A percentile compares a stretch with the other conserved stretches of the same genome.
Evolutionary conservation across 768 basidiomycete genomes (phyloP).

Genomic region (Butyriboletus loyo): DNA sequence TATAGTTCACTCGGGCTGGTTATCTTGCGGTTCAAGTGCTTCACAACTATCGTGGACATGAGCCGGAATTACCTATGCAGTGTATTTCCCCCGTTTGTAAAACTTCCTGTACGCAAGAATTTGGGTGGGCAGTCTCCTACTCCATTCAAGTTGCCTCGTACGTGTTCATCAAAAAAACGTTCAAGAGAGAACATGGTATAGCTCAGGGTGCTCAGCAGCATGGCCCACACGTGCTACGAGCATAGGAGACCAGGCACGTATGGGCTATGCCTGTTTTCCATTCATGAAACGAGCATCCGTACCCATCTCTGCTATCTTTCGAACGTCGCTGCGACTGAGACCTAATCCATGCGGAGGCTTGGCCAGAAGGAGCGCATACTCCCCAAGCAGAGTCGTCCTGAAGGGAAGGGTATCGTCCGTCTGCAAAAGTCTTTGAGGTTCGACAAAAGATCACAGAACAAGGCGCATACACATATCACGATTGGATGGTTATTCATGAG

Average conservation of each 20-base stretch:
- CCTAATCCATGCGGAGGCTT: conserved; percentile 70
- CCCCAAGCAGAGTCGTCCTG: conserved; percentile 66
- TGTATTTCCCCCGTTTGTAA: not conserved
- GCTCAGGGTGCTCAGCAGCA: not conserved
- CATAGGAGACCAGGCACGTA: not conserved
- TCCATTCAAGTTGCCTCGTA: not conserved
- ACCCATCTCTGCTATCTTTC: conserved; percentile 56
- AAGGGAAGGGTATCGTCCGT: conserved; percentile 84
- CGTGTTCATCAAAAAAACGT: not conserved
- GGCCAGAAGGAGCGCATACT: conserved; percentile 80
- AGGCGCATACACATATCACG: conserved; percentile 62
- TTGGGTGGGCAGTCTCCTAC: not conserved
- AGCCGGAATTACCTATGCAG: not conserved
- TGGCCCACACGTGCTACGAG: not conserved
- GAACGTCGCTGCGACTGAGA: conserved; percentile 55
- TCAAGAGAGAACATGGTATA: not conserved
- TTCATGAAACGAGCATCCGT: conserved; percentile 38
- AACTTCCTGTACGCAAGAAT: not conserved
- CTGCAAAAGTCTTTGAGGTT: conserved; percentile 35
- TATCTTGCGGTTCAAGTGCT: not conserved
- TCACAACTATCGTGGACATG: not conserved
- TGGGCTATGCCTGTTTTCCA: not conserved
- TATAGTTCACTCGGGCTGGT: not conserved
- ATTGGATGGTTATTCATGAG: conserved; percentile 63
- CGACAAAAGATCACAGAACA: not conserved